Base-by-base conservation (phyloP, 345 rosid species). In the Pistacia integerrima region DNA sequence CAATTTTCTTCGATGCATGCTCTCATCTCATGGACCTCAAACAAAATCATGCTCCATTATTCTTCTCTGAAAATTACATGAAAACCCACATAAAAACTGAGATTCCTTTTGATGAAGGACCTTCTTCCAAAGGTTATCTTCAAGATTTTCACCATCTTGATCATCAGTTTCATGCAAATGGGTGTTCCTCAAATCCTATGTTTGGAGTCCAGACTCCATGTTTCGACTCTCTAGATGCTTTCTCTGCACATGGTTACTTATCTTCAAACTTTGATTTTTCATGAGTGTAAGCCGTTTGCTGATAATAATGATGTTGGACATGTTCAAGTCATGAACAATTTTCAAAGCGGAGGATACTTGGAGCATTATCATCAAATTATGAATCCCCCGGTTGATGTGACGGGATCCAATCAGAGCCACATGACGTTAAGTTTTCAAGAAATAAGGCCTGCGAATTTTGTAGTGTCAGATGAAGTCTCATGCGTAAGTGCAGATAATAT, bases 391-490 rank as follows among this genome's bases (percentile, higher is more conserved):
- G 46, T 41, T 41, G 82, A 84, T 51, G 74, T 65, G 8, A 55
- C 85, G 80, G 85, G 83, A 44, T 78, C 86, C 35, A 77, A 72
- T 80, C 80, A 72, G 66, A 70, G 67, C 77, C 76, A 74, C 61
- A 78, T 67, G 64, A 75, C 84, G 52, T 73, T 80, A 28, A 86
- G 83, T 59, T 86, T 82, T 28, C 93, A 82, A 57, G 85, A 81
- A 33, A 71, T 67, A 44, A 85, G 87, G 75, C 84, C 90, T 12
- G 20, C 80, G 78, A 88, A 74, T 77, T 86, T 88, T 64, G 70
- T 61, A 2, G 86, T 84, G 5, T 85, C 91, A 2, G 92, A 90
- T 78, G 93, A 93, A 80, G 85, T 90, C 66, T 89, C 96, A 6
- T 84, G 85, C 76, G 85, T 80, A 5, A 64, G 68, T 44, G 79